A percentile compares a stretch with the other conserved stretches of the same genome.
Conservation (phyloP, 2,329 filamentous ascomycete species). For the Incumbomyces delicatus region DNA sequence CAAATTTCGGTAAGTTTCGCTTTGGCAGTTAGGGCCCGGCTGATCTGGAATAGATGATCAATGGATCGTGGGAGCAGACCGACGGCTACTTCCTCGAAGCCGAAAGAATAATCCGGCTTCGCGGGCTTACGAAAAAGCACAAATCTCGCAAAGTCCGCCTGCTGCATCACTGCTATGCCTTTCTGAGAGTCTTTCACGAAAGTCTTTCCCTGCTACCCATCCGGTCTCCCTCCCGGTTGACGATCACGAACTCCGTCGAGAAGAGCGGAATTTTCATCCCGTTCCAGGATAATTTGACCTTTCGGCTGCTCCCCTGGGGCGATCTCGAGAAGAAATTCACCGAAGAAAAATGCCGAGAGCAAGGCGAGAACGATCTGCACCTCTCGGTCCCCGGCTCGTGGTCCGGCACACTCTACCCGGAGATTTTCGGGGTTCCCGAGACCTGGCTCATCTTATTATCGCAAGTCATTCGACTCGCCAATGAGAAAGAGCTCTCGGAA, state of each 20-base stretch:
- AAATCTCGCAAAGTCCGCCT: constrained; percentile 36
- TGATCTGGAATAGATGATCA: constrained; percentile 11
- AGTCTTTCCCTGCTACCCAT: constrained; percentile 27
- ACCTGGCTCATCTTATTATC: constrained; percentile 33
- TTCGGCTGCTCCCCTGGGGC: constrained; percentile 24
- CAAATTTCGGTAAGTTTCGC: constrained; percentile 25
- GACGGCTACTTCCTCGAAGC: constrained; percentile 34
- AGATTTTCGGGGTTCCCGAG: constrained; percentile 39
- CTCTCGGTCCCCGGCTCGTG: constrained; percentile 33
- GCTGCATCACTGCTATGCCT: constrained; percentile 40
- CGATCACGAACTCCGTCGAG: constrained; percentile 7
- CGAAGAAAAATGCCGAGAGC: constrained; percentile 27
- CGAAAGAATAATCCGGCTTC: constrained; percentile 34
- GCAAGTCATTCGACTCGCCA: constrained; percentile 34
- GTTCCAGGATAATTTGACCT: constrained; percentile 19
- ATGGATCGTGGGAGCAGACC: constrained; percentile 26
- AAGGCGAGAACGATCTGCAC: constrained; percentile 38
- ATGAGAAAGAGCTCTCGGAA: constrained; percentile 31
- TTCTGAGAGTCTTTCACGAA: constrained; percentile 38
- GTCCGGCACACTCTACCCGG: constrained; percentile 34
- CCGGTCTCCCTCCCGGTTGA: neutral
- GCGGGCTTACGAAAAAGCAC: constrained; percentile 27
- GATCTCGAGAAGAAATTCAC: constrained; percentile 27
- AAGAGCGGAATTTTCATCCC: constrained; percentile 6
- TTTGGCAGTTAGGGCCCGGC: too few species aligned